Conservation (phyloP, 495 filamentous ascomycete genomes). For the Penicillium crystallinum region DNA sequence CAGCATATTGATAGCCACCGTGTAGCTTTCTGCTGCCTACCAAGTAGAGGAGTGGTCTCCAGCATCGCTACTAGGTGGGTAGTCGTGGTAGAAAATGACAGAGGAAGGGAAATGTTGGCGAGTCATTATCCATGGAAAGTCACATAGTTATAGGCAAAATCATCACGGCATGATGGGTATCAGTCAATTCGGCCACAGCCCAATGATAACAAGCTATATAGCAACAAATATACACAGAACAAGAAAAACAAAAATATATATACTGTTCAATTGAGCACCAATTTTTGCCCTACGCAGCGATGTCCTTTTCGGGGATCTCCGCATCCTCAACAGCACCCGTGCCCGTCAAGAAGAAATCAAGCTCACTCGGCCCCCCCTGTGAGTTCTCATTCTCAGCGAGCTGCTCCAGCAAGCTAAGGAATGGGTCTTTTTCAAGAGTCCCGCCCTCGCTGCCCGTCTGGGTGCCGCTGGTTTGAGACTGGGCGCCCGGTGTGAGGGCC, state of each 20-base stretch:
- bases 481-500: constrained; percentile 33
- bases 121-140: too few species aligned
- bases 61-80: too few species aligned
- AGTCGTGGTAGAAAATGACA: too few species aligned
- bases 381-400: constrained; percentile 68
- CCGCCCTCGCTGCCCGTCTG: constrained; percentile 28
- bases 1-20: too few species aligned
- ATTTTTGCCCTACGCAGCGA: neutral
- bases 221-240: neutral
- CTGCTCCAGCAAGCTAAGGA: constrained; percentile 72
- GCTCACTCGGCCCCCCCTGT: constrained; percentile 57
- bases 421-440: constrained; percentile 67
- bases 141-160: neutral
- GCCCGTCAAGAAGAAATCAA: constrained; percentile 63
- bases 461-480: constrained; percentile 33
- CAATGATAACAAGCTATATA: neutral
- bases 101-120: too few species aligned
- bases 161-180: constrained; percentile 1
- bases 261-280: neutral
- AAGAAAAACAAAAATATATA: neutral
- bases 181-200: neutral
- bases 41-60: too few species aligned
- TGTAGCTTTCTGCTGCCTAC: too few species aligned
- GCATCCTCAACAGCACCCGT: constrained; percentile 20
- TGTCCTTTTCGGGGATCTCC: constrained; percentile 5